Conservation (phyloP, 345 rosid species). For the Bruguiera parviflora region DNA sequence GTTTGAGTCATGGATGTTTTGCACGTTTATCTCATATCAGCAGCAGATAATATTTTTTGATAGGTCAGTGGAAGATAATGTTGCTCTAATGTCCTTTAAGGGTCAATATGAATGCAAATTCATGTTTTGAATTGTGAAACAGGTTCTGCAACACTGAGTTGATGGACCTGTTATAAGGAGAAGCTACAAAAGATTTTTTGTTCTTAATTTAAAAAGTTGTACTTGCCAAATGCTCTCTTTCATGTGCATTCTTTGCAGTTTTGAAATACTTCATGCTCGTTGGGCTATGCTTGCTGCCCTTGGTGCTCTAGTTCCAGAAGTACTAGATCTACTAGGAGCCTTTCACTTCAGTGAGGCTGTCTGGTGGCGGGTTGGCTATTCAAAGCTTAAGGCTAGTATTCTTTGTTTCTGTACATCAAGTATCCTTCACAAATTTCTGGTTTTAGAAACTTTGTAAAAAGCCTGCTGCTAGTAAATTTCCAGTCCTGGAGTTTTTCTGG, state of each 20-base stretch:
- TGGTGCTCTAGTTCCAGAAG: slow-evolving; percentile 82
- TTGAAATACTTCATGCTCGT: slow-evolving; percentile 90
- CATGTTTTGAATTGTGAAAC: background rate
- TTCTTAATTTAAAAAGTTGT: too few relatives aligned
- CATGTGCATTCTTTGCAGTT: slow-evolving; percentile 43
- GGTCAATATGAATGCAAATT: background rate
- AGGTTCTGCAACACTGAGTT: too few relatives aligned
- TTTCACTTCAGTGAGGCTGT: slow-evolving; percentile 82
- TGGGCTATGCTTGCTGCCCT: slow-evolving; percentile 98
- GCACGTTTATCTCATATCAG: background rate
- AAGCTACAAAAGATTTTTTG: too few relatives aligned
- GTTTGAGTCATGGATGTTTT: background rate
- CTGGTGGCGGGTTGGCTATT: slow-evolving; percentile 95
- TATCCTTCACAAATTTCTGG: background rate
- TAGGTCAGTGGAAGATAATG: too few relatives aligned
- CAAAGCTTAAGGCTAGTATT: slow-evolving; percentile 68
- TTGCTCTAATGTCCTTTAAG: background rate
- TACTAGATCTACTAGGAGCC: slow-evolving; percentile 61
- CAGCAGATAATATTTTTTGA: too few relatives aligned
- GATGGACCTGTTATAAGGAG: too few relatives aligned
- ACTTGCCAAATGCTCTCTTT: too few relatives aligned
- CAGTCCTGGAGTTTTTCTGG: background rate
- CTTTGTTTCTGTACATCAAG: background rate
- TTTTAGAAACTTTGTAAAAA: background rate
- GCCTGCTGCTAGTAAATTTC: background rate